phyloP scores from a whole-genome alignment of 495 filamentous ascomycete genomes.

The Elasticomyces elasticus region DNA sequence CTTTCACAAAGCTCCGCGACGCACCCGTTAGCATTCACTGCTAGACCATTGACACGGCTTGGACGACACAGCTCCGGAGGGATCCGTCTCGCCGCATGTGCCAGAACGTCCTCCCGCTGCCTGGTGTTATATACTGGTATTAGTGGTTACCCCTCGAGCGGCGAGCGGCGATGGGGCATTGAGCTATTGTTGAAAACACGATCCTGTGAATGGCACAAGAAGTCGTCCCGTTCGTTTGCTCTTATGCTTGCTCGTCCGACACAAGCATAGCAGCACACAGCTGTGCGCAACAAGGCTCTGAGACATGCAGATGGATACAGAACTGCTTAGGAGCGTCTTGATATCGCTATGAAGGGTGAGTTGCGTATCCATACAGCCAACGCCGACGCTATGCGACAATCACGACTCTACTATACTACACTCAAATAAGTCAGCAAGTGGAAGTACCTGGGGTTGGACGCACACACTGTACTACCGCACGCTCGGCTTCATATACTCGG shows the following conservation, averaged over 20 bases:
- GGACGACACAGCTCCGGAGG: too few species aligned
- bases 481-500: conserved; percentile 51
- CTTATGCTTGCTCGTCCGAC: background rate
- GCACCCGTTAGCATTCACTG: too few species aligned
- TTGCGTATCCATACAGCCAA: background rate
- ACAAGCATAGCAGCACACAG: background rate
- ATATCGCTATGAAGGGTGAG: background rate
- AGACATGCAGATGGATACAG: background rate
- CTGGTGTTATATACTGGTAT: too few species aligned
- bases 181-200: background rate
- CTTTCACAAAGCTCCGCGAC: too few species aligned
- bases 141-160: too few species aligned
- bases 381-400: conserved; percentile 1
- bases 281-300: background rate
- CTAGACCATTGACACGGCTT: too few species aligned
- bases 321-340: background rate
- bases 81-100: too few species aligned
- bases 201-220: background rate
- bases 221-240: background rate
- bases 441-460: background rate
- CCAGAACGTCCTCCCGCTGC: too few species aligned
- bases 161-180: too few species aligned
- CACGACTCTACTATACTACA: background rate
- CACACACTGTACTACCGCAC: background rate
- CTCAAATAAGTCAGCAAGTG: background rate